Conservation (phyloP, 768 basidiomycete species). For the Kwoniella europaea region DNA sequence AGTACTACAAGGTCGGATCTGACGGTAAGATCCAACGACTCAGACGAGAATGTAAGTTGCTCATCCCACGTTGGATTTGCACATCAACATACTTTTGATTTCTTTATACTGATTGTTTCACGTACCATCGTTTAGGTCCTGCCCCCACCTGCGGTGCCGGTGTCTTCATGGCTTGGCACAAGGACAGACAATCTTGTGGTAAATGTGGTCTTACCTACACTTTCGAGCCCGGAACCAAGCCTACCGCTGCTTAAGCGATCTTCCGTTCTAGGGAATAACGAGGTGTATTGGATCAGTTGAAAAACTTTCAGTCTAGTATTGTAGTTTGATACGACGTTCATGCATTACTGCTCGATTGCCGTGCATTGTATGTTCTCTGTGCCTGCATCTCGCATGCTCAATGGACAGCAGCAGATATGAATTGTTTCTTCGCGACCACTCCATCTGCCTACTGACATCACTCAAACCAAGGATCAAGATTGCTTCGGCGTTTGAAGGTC, state of each 20-base stretch:
- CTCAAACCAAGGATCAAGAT: too few relatives aligned
- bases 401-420: too few relatives aligned
- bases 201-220: conserved; percentile 60
- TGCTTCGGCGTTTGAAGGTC: too few relatives aligned
- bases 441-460: too few relatives aligned
- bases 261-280: background rate
- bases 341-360: background rate
- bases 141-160: conserved; percentile 62
- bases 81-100: background rate
- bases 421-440: too few relatives aligned
- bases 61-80: too few relatives aligned
- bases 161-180: conserved; percentile 90
- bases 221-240: conserved; percentile 57
- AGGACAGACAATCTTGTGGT: conserved; percentile 96
- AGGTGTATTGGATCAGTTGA: background rate
- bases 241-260: conserved; percentile 45
- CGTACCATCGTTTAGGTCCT: conserved; percentile 33
- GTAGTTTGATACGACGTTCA: background rate
- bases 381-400: too few relatives aligned
- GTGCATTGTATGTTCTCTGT: background rate
- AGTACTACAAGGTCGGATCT: conserved; percentile 99
- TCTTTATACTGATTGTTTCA: conserved; percentile 12
- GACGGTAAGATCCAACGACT: conserved; percentile 99
- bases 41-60: conserved; percentile 83
- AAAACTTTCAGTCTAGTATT: background rate